Evolutionary conservation across 495 filamentous ascomycete genomes (phyloP), one percentile per base, ranked within the genome.

Genomic region (Tetracladium setigerum): DNA sequence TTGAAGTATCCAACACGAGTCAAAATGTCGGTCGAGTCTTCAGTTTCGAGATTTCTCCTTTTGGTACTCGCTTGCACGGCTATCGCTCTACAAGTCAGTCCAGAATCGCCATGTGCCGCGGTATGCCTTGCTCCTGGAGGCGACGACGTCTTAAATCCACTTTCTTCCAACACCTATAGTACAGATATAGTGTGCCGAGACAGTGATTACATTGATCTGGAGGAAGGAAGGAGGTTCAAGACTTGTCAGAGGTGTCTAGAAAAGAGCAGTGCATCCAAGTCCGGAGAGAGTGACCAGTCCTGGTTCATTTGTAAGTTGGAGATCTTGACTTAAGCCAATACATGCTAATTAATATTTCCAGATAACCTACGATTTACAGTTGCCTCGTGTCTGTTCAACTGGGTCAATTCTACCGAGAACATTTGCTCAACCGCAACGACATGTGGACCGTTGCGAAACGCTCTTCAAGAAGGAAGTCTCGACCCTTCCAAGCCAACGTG

Each of bases 241-340:
- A 50, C 49, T 4, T 78, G 74, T 53, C 67, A 74, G 59, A 68
- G 55, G 11, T 78, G 74, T 56, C 57, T 78, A 30, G 67, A 76
- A 51, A 67, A 60, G 14, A 78, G 73, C 59, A 63, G 61, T 17
- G 69, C 67, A 46, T 57, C 64, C 0, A 62, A 67, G 33, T 65
- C 60, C 5, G 41, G 22, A 4, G 70, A 74, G 60, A 75, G 47
- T 34, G 74, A 78, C 52, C 68, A 69, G 41, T 60, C 59, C 44
- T 74, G 70, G 73, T 76, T 74, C 49, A 54, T 76, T 11, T 76
- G 72, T 76, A 60, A 63, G 72, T 60, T 1, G 5, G 36, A 33
- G 8, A 0, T 3, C 8, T 33, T 17, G 43, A 35, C 6, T 14
- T 17, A 3, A 10, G 4, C 4, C 2, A 16, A 10, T 36, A 4